phyloP scores from a whole-genome alignment of 345 rosid species.

The Cochlearia excelsa region DNA sequence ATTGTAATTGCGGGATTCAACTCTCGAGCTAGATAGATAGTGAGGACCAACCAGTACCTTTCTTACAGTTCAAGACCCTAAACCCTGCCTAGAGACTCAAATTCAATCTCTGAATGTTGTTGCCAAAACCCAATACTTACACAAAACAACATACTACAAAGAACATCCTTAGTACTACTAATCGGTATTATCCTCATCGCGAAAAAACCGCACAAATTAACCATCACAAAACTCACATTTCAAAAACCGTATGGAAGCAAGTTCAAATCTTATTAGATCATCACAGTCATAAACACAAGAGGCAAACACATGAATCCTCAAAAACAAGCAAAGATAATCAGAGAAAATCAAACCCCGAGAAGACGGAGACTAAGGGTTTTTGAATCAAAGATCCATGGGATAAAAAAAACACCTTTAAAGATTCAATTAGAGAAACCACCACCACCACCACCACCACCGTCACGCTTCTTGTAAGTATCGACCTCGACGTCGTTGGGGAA shows the following conservation, averaged over 20 bases:
- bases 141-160: too few species aligned
- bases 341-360: neutral
- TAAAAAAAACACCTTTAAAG: neutral
- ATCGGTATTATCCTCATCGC: neutral
- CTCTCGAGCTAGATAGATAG: too few species aligned
- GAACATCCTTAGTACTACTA: too few species aligned
- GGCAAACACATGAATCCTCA: neutral
- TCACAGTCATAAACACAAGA: neutral
- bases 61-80: too few species aligned
- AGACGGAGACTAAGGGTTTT: neutral
- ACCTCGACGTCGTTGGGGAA: conserved; percentile 91
- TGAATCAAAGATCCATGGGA: neutral
- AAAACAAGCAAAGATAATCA: too few species aligned
- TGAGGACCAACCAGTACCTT: too few species aligned
- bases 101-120: too few species aligned
- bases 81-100: too few species aligned
- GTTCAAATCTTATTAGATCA: neutral
- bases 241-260: neutral
- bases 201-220: neutral
- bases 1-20: too few species aligned
- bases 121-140: too few species aligned
- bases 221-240: neutral
- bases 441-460: neutral
- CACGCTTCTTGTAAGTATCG: conserved; percentile 57
- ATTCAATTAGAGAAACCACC: conserved; percentile 37